Evolutionary conservation across 2,329 filamentous ascomycete species (phyloP).

Genomic region (Thyridium curvatum): DNA sequence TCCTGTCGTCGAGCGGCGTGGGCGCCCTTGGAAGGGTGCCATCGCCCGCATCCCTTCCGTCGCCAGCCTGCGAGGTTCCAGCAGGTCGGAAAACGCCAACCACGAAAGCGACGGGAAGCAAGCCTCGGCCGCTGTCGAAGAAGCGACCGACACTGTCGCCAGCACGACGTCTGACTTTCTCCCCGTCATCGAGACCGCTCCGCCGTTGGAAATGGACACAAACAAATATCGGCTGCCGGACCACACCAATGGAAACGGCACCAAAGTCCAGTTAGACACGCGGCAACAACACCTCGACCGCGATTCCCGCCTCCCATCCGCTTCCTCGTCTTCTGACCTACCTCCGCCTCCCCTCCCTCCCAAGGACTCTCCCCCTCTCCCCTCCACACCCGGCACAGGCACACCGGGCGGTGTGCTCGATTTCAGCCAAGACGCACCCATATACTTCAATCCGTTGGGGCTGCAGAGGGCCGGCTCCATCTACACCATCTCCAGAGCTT

Average conservation of each 20-base stretch:
- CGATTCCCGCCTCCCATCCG: slow-evolving; percentile 31
- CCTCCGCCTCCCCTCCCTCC: slow-evolving; percentile 36
- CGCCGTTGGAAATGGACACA: slow-evolving; percentile 59
- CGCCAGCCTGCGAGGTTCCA: slow-evolving; percentile 15
- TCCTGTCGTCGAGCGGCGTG: slow-evolving; percentile 55
- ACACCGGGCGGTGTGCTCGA: slow-evolving; percentile 22
- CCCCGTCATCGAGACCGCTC: slow-evolving; percentile 44
- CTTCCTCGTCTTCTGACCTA: slow-evolving; percentile 29
- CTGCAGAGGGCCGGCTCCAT: slow-evolving; percentile 74
- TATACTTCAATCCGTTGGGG: slow-evolving; percentile 62
- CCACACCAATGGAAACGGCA: slow-evolving; percentile 60
- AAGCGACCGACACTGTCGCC: slow-evolving; percentile 19
- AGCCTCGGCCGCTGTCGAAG: slow-evolving; percentile 12
- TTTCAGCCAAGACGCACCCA: slow-evolving; percentile 43
- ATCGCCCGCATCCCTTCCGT: slow-evolving; percentile 43
- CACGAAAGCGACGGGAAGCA: slow-evolving; percentile 9
- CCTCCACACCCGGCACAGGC: slow-evolving; percentile 11
- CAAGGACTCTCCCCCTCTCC: slow-evolving; percentile 45
- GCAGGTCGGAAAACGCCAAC: slow-evolving; percentile 8
- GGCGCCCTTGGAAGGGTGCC: slow-evolving; percentile 66
- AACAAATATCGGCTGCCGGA: slow-evolving; percentile 71
- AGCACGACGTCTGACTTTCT: slow-evolving; percentile 28
- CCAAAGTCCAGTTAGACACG: slow-evolving; percentile 53
- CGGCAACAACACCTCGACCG: slow-evolving; percentile 53
- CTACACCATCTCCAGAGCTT: slow-evolving; percentile 86